phyloP scores from a whole-genome alignment of 1,139 yeast genomes.

The Geotrichum europaeum region DNA sequence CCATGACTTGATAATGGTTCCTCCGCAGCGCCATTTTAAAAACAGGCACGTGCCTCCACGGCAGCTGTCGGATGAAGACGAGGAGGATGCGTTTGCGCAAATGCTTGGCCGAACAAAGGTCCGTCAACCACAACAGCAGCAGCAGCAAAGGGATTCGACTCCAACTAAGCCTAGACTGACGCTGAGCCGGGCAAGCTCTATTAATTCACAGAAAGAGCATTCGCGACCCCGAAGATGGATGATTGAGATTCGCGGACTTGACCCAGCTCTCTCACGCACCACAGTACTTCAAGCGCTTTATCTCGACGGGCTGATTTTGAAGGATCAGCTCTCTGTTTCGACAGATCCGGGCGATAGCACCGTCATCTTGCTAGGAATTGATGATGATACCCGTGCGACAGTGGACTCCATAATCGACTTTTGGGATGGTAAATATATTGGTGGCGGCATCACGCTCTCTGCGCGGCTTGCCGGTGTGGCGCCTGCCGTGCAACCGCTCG shows the following conservation, averaged over 20 bases:
- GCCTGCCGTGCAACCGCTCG: background rate
- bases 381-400: background rate
- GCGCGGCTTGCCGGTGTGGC: background rate
- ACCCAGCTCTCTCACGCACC: background rate
- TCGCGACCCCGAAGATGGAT: background rate
- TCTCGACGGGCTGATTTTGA: slow-evolving; percentile 1
- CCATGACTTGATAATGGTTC: background rate
- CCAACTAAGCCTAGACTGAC: background rate
- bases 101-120: background rate
- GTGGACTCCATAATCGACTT: slow-evolving; percentile 3
- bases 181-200: background rate
- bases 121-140: background rate
- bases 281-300: background rate
- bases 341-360: background rate
- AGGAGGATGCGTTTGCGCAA: background rate
- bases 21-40: background rate
- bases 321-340: background rate
- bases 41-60: background rate
- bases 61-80: background rate
- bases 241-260: slow-evolving; percentile 2
- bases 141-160: background rate
- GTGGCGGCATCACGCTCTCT: slow-evolving; percentile 1
- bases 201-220: background rate
- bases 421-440: slow-evolving; percentile 7
- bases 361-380: background rate